Conservation (phyloP, 139 green algal species). For the Closterium sp. region DNA sequence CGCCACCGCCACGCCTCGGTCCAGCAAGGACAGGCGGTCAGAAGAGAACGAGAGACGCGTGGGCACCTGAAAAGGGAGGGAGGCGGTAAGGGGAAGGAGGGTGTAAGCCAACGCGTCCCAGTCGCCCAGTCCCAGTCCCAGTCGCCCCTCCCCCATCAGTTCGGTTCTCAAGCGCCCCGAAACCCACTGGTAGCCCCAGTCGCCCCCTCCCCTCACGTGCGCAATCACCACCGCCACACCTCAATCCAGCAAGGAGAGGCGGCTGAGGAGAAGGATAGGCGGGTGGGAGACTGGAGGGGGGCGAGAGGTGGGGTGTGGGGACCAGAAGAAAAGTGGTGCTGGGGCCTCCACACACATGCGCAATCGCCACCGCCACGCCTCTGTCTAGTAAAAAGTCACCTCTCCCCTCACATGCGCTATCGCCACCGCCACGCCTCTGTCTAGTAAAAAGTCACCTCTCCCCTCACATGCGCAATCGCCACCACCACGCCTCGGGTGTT, state of each 20-base stretch:
- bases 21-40: conserved; percentile 63
- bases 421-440: too few relatives aligned
- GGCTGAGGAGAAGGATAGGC: background rate
- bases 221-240: conserved; percentile 77
- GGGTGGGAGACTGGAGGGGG: background rate
- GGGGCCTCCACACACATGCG: too few relatives aligned
- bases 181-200: conserved; percentile 69
- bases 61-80: background rate
- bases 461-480: too few relatives aligned
- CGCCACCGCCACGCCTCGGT: conserved; percentile 73
- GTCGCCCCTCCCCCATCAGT: too few relatives aligned
- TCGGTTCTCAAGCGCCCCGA: too few relatives aligned
- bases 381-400: too few relatives aligned
- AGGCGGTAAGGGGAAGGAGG: too few relatives aligned
- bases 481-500: too few relatives aligned
- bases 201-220: conserved; percentile 78
- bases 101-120: background rate
- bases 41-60: background rate
- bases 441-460: too few relatives aligned
- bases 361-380: too few relatives aligned
- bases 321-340: background rate
- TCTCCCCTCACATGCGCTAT: too few relatives aligned
- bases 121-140: too few relatives aligned
- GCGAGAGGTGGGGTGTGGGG: background rate
- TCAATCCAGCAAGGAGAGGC: conserved; percentile 72